Evolutionary conservation across 2,329 filamentous ascomycete genomes (phyloP).

Genomic region (Aspergillus jensenii): DNA sequence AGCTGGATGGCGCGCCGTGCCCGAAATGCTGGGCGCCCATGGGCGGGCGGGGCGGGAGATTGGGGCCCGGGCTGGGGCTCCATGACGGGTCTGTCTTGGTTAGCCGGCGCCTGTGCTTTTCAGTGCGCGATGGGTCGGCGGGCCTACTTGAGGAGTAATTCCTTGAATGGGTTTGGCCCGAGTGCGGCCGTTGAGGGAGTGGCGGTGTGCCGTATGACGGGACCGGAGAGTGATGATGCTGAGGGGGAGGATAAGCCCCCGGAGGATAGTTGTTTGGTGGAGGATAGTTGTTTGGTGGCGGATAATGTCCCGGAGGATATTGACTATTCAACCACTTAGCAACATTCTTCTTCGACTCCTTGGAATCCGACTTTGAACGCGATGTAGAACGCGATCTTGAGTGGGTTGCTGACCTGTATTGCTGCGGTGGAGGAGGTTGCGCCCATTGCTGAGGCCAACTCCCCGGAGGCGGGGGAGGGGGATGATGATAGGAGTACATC

Average conservation of each 20-base stretch:
- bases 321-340: too few relatives aligned
- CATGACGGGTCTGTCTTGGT: constrained; percentile 40
- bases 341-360: too few relatives aligned
- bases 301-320: constrained; percentile 5
- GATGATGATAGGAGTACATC: constrained; percentile 22
- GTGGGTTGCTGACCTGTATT: constrained; percentile 3
- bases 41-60: constrained; percentile 66
- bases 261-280: constrained; percentile 2
- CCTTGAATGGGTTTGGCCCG: constrained; percentile 5
- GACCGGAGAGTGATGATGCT: constrained; percentile 3
- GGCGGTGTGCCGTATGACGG: constrained; percentile 15
- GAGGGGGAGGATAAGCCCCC: neutral
- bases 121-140: too few relatives aligned
- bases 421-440: constrained; percentile 6
- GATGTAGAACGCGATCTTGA: too few relatives aligned
- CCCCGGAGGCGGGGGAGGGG: constrained; percentile 9
- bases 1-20: constrained; percentile 73
- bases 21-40: constrained; percentile 70
- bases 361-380: too few relatives aligned
- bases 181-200: constrained; percentile 17
- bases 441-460: constrained; percentile 9
- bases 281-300: constrained; percentile 4
- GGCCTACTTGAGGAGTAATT: constrained; percentile 18
- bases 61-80: constrained; percentile 52
- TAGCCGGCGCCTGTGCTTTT: neutral